Base-by-base conservation (phyloP, 1,284 basidiomycete species). In the Rhodotorula sp. region DNA sequence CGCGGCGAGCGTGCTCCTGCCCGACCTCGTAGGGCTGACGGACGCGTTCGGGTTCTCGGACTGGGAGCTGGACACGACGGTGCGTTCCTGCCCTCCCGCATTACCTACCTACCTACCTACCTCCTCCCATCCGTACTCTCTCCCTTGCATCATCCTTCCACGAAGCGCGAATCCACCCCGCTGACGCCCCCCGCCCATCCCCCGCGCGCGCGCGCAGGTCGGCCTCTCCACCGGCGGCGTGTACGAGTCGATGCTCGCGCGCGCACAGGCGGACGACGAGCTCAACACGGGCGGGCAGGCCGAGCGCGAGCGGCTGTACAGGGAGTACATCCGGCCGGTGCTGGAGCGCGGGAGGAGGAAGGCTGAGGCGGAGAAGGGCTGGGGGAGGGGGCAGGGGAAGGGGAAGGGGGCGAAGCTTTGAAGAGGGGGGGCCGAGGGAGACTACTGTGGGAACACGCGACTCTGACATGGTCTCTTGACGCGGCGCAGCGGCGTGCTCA, bases 41-140 rank as follows among this genome's bases (percentile, higher is more conserved):
- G 91, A 92, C 78, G 88, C 88, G 3, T 91, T 92, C 78, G 88
- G 88, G 0, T 90, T 90, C 79, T 84, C 86, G 0, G 90, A 92
- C 77, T 92, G 89, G 89, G 87, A 91, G 66, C 82, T 92, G 13
- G 86, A 90, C 75, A 89, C 88, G 86, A 88, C 60, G n/a, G 83
- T 74, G 39, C 58, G 70, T 61, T 54, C 69, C 60, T 57, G 51
- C 25, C 8, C 29, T 22, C 66, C 44, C 37, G 19, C 48, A 8
- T 7, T 29, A 22, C 10, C 27, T 29, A 29, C 59, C 46, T 32
- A 29, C 51, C 27, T 29, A 12, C 25, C 66, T 48, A 34, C 19
- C 48, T 13, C 17, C 50, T 27, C 8, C 25, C n/a, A 39, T 34
- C 21, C 17, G 12, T 1, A 34, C 32, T 19, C 48, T 2, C 34